phyloP scores from a whole-genome alignment of 1,284 basidiomycete genomes.

The Trametes polyzona region DNA sequence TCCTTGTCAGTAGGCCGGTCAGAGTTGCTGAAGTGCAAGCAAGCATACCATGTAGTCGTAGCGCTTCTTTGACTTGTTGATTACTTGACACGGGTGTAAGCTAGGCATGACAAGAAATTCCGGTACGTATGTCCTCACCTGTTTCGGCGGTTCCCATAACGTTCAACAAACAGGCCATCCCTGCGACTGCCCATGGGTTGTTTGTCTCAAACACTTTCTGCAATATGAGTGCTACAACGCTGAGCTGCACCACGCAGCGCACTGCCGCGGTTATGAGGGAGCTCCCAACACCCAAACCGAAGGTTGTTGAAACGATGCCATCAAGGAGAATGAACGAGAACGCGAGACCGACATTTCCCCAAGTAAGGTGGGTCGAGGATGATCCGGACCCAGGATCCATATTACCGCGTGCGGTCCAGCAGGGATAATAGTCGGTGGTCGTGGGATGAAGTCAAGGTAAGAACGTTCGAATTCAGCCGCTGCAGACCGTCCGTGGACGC shows the following conservation, averaged over 20 bases:
- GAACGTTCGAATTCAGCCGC: neutral
- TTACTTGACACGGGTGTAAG: constrained; percentile 37
- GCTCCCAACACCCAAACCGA: constrained; percentile 71
- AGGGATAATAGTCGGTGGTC: neutral
- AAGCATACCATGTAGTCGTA: constrained; percentile 70
- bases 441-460: neutral
- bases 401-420: neutral
- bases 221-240: constrained; percentile 70
- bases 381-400: constrained; percentile 26
- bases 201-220: constrained; percentile 77
- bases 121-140: constrained; percentile 42
- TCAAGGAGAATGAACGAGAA: constrained; percentile 75
- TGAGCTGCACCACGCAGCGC: constrained; percentile 79
- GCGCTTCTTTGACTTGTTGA: constrained; percentile 79
- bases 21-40: neutral
- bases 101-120: neutral
- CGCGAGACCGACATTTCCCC: constrained; percentile 75
- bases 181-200: constrained; percentile 74
- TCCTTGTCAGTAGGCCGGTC: constrained; percentile 4
- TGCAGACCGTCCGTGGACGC: neutral
- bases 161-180: constrained; percentile 73
- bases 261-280: constrained; percentile 71
- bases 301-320: constrained; percentile 60
- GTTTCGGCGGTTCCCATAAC: constrained; percentile 72
- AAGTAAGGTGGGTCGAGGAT: constrained; percentile 47